Percentiles rank a stretch among this genome's conserved stretches.
Evolutionary conservation across 2,329 filamentous ascomycete genomes (phyloP).

Genomic region (Coleophoma crateriformis): DNA sequence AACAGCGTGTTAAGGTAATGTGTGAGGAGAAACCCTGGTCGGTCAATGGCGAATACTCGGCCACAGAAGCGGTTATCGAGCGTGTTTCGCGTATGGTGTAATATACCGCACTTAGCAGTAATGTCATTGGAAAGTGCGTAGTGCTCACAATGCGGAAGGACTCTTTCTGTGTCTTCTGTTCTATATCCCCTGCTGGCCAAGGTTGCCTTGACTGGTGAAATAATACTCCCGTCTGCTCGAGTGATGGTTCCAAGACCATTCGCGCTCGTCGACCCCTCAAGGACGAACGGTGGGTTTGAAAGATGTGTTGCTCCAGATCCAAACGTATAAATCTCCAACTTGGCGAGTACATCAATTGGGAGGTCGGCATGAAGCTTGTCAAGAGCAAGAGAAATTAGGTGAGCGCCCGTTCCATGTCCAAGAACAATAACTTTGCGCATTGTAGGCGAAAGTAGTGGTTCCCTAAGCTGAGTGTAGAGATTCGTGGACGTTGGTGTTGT

Average conservation of each 20-base stretch:
- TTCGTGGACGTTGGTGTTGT: slow-evolving; percentile 59
- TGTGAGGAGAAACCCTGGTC: slow-evolving; percentile 4
- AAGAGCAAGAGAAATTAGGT: slow-evolving; percentile 63
- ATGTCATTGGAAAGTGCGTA: slow-evolving; percentile 72
- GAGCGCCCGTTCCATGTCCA: slow-evolving; percentile 71
- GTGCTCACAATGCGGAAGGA: slow-evolving; percentile 69
- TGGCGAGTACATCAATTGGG: slow-evolving; percentile 53
- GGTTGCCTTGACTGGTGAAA: slow-evolving; percentile 2
- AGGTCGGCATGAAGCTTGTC: slow-evolving; percentile 71
- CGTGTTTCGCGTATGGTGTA: slow-evolving; percentile 40
- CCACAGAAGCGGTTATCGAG: slow-evolving; percentile 9
- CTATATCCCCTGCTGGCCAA: background rate
- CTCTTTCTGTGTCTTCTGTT: slow-evolving; percentile 15
- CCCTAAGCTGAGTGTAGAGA: slow-evolving; percentile 55
- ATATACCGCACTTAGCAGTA: slow-evolving; percentile 65
- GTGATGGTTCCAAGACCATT: background rate
- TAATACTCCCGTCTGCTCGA: background rate
- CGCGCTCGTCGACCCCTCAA: background rate
- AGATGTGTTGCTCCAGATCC: slow-evolving; percentile 74
- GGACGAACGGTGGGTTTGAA: slow-evolving; percentile 56
- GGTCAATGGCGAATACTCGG: slow-evolving; percentile 27
- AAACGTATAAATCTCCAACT: slow-evolving; percentile 72
- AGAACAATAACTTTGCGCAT: slow-evolving; percentile 67
- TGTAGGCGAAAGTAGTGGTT: slow-evolving; percentile 51
- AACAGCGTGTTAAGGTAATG: slow-evolving; percentile 9